phyloP scores from a whole-genome alignment of 768 basidiomycete genomes.

The Leccinellum albellum region DNA sequence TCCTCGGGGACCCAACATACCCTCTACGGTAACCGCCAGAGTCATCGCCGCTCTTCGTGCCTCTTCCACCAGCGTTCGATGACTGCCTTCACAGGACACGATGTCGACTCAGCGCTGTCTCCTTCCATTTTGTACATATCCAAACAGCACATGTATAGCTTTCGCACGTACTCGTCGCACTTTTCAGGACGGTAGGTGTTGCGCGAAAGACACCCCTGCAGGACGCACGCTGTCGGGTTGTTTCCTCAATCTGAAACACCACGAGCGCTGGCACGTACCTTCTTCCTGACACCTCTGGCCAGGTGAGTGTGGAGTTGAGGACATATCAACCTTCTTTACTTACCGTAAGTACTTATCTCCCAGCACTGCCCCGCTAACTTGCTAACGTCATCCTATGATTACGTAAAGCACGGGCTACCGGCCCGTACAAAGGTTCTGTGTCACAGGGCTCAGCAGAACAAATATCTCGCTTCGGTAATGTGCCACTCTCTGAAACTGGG shows the following conservation, averaged over 20 bases:
- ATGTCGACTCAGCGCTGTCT: conserved; percentile 46
- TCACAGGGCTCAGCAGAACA: too few species aligned
- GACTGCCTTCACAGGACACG: conserved; percentile 55
- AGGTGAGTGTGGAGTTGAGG: background rate
- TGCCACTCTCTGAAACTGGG: too few species aligned
- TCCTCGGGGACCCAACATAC: too few species aligned
- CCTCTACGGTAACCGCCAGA: too few species aligned
- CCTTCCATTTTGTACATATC: conserved; percentile 47
- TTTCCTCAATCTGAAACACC: background rate
- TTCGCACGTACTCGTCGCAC: conserved; percentile 49
- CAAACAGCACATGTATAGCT: conserved; percentile 61
- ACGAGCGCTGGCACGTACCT: background rate
- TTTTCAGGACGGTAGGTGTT: conserved; percentile 64
- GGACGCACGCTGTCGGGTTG: conserved; percentile 50
- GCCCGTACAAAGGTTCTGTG: too few species aligned
- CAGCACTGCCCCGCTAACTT: conserved; percentile 12
- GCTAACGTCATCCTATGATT: background rate
- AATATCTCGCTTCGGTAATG: too few species aligned
- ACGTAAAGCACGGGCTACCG: too few species aligned
- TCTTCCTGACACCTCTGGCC: conserved; percentile 15
- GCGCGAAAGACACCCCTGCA: conserved; percentile 60
- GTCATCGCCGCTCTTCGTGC: background rate
- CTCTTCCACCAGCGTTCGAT: conserved; percentile 57
- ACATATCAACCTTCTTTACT: background rate
- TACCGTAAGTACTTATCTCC: too few species aligned